These are phyloP conservation scores for Scopulariopsis brevicaulis DNA, from an alignment of 2,329 filamentous ascomycete species.

Conservation along the genomic window DNA sequence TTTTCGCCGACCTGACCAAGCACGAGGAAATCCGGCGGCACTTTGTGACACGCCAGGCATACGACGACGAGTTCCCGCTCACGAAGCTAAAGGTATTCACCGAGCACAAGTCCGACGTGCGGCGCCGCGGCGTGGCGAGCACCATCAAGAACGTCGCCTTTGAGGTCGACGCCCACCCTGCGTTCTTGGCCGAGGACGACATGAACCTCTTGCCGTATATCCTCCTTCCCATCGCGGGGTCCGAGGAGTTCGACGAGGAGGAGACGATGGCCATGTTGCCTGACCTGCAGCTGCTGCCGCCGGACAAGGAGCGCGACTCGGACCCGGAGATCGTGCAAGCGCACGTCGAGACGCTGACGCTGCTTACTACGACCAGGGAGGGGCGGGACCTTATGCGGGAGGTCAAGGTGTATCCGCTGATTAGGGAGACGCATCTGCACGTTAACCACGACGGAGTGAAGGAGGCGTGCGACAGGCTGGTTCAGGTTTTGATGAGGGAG, in stretches of 20 bases:
- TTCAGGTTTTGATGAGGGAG: conserved; percentile 78
- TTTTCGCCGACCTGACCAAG: conserved; percentile 88
- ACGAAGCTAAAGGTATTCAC: conserved; percentile 93
- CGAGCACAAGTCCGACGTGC: conserved; percentile 71
- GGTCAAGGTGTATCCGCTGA: conserved; percentile 77
- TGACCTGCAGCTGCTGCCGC: conserved; percentile 78
- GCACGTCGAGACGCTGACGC: conserved; percentile 77
- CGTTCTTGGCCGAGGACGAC: conserved; percentile 58
- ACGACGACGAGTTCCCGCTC: conserved; percentile 77
- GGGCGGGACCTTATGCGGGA: conserved; percentile 64
- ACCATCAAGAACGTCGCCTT: conserved; percentile 94
- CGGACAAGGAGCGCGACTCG: conserved; percentile 76
- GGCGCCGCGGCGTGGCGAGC: conserved; percentile 87
- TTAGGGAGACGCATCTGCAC: conserved; percentile 73
- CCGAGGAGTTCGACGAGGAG: conserved; percentile 79
- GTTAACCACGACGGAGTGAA: conserved; percentile 69
- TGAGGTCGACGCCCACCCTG: conserved; percentile 59
- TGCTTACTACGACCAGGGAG: conserved; percentile 68
- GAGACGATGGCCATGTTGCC: conserved; percentile 80
- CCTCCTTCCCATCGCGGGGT: conserved; percentile 75
- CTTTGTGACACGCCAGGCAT: conserved; percentile 61
- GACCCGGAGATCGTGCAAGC: conserved; percentile 70
- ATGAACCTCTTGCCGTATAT: conserved; percentile 83
- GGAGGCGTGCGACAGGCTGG: conserved; percentile 78
- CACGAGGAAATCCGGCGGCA: conserved; percentile 64